A percentile compares a stretch with the other conserved stretches of the same genome.
Evolutionary conservation across 345 rosid genomes (phyloP).

Genomic region (Acer yangbiense): DNA sequence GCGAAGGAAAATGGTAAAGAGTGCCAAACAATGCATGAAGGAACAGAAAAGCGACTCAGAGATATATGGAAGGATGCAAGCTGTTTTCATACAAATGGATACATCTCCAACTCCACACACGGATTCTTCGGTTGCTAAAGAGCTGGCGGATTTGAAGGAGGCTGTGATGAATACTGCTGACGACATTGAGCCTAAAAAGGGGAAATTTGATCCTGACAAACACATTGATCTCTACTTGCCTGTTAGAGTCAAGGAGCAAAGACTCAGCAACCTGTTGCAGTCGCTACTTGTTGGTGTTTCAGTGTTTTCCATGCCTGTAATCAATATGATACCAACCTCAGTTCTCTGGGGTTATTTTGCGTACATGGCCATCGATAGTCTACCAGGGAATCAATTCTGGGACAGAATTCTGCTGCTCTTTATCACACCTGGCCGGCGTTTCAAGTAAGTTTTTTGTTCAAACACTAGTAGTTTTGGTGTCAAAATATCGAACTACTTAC

Average conservation of each 20-base stretch:
- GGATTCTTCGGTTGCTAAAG: conserved; percentile 56
- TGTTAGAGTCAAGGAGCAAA: conserved; percentile 79
- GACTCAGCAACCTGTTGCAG: conserved; percentile 77
- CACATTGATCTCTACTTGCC: conserved; percentile 72
- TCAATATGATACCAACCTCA: conserved; percentile 74
- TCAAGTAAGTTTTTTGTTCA: conserved; percentile 50
- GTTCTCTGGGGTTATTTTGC: conserved; percentile 93
- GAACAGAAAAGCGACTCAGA: conserved; percentile 64
- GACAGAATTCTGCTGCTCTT: conserved; percentile 75
- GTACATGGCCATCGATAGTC: conserved; percentile 90
- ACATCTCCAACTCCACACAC: conserved; percentile 40
- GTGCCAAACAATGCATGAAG: conserved; percentile 69
- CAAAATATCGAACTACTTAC: neutral
- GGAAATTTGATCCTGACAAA: conserved; percentile 67
- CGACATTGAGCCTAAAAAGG: conserved; percentile 42
- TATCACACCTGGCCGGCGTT: conserved; percentile 66
- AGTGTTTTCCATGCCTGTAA: conserved; percentile 54
- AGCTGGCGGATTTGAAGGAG: conserved; percentile 67
- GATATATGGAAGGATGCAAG: conserved; percentile 80
- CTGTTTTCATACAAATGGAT: conserved; percentile 72
- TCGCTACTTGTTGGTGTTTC: conserved; percentile 67
- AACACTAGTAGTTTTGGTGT: neutral
- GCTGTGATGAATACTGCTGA: conserved; percentile 63
- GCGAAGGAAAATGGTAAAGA: conserved; percentile 75
- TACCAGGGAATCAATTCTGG: conserved; percentile 90